Evolutionary conservation across 1,284 basidiomycete genomes (phyloP), one percentile per base, ranked within the genome.

Genomic region (Pseudozyma sp.): DNA sequence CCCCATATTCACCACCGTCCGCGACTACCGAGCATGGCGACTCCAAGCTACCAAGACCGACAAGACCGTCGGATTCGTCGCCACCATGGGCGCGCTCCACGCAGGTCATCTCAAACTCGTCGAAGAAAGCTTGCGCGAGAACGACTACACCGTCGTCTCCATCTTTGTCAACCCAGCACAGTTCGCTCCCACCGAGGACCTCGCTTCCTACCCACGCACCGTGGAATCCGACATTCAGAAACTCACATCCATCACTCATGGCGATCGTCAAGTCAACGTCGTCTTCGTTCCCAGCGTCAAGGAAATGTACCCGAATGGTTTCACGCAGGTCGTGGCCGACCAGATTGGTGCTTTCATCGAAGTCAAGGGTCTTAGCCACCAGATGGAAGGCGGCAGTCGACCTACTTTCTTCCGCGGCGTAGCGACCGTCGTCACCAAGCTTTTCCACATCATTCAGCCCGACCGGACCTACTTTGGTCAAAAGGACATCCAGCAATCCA

Each of bases 161-260:
- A 93, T 99, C 77, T 99, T 97, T 85, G 95, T 98, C 64, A 98
- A 99, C 84, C 97, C 97, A 0, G 93, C 95, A 10, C 95, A 99
- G 86, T 99, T 99, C 78, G 94, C 95, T 0, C 95, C 94, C 0
- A 91, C 94, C 75, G 97, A 99, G 86, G 97, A 98, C 85, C 90
- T 98, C 1, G 89, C 89, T 12, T 91, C 91, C 2, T 99, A 99
- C 85, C 96, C 96, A 0, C 91, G 94, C 42, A 97, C 94, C 0
- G 51, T 83, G 35, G 57, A 63, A 8, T 62, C 72, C 35, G 83
- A 83, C 68, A 69, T 82, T 13, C 54, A 52, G 7, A 70, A 76
- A 56, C 76, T 84, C 42, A 62, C 80, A 57, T 66, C 14, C 65
- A 25, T 71, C 25, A 47, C 49, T 7, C 47, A 44, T 34, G 38